A percentile compares a stretch with the other conserved stretches of the same genome.
Conservation (phyloP, 2,329 filamentous ascomycete genomes). For the Trichoderma sp. region DNA sequence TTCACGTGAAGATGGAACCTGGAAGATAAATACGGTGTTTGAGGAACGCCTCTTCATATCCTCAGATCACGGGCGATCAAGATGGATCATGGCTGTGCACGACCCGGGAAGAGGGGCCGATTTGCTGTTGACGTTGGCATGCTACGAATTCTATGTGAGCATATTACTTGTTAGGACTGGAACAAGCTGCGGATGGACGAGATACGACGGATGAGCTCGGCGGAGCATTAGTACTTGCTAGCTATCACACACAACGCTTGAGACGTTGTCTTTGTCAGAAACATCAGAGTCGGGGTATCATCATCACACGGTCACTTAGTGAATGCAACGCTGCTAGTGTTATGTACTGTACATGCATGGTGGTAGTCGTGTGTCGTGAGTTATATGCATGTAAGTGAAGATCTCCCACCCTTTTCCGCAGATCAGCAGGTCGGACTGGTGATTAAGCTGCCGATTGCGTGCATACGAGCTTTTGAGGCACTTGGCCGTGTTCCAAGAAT, state of each 20-base stretch:
- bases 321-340: constrained; percentile 3
- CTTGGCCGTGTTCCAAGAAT: not conserved
- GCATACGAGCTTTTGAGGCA: not conserved
- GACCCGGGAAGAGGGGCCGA: not conserved
- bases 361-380: not conserved
- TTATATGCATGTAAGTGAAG: not conserved
- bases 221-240: not conserved
- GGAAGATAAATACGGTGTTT: not conserved
- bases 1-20: not conserved
- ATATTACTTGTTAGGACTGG: not conserved
- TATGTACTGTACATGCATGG: not conserved
- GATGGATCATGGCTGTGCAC: not conserved
- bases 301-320: not conserved
- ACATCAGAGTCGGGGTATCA: not conserved
- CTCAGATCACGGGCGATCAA: not conserved
- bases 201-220: not conserved
- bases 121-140: not conserved
- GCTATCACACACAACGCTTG: not conserved
- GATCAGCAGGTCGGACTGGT: constrained; percentile 10
- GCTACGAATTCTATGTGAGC: not conserved
- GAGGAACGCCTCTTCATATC: not conserved
- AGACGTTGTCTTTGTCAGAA: not conserved
- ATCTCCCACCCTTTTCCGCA: not conserved
- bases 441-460: not conserved
- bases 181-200: not conserved